Conservation (phyloP, 2,329 filamentous ascomycete genomes). For the Fusarium buxicola region DNA sequence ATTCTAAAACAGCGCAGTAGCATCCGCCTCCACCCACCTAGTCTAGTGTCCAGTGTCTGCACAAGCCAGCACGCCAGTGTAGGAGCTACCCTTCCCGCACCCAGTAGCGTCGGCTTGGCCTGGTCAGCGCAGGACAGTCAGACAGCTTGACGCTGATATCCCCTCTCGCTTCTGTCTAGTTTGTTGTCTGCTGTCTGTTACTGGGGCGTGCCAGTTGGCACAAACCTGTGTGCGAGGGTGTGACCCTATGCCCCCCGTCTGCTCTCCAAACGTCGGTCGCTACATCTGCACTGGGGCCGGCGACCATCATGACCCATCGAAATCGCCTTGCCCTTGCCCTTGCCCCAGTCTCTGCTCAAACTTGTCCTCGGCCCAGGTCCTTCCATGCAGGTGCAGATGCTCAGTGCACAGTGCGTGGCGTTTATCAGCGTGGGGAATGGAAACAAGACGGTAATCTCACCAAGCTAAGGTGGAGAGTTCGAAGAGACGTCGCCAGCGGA, state of each 20-base stretch:
- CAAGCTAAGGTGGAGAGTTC: slow-evolving; percentile 27
- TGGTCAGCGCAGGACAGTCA: slow-evolving; percentile 27
- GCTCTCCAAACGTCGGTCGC: slow-evolving; percentile 41
- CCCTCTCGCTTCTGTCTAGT: slow-evolving; percentile 1
- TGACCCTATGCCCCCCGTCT: slow-evolving; percentile 22
- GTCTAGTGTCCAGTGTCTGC: slow-evolving; percentile 24
- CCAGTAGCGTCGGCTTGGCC: slow-evolving; percentile 44
- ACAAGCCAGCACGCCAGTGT: slow-evolving; percentile 41
- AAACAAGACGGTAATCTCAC: slow-evolving; percentile 48
- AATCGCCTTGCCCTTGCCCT: slow-evolving; percentile 38
- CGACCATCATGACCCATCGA: slow-evolving; percentile 31
- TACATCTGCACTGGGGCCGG: slow-evolving; percentile 38
- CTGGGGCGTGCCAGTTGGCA: slow-evolving; percentile 25
- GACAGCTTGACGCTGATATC: background rate
- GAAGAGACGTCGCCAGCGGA: slow-evolving; percentile 20
- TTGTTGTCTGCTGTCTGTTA: slow-evolving; percentile 12
- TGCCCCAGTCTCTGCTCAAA: slow-evolving; percentile 29
- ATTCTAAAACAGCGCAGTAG: slow-evolving; percentile 38
- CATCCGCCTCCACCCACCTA: slow-evolving; percentile 31
- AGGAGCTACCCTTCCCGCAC: slow-evolving; percentile 42
- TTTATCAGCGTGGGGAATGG: slow-evolving; percentile 45
- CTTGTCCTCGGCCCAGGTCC: slow-evolving; percentile 42
- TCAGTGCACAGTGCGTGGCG: slow-evolving; percentile 44
- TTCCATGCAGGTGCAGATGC: slow-evolving; percentile 40
- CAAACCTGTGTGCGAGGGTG: slow-evolving; percentile 30